Evolutionary conservation across 257 asterid species (phyloP).

Genomic region (Ilex asprella): DNA sequence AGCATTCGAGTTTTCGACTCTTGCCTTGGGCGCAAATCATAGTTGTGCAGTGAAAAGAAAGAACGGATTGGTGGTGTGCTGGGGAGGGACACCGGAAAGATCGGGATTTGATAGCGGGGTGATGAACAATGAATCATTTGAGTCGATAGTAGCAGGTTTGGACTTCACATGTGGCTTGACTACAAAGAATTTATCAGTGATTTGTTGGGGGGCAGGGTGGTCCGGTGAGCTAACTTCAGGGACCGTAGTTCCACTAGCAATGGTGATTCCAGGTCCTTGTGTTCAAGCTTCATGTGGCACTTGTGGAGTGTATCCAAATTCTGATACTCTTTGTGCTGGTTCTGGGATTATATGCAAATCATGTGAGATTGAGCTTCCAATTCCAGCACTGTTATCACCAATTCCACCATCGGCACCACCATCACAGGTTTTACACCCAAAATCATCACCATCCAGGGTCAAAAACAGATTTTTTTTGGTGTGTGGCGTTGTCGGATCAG

Average conservation of each 20-base stretch:
- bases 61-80: neutral
- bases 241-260: neutral
- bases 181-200: neutral
- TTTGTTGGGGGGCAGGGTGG: neutral
- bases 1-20: neutral
- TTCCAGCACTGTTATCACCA: constrained; percentile 10
- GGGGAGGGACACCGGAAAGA: neutral
- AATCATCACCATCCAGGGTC: neutral
- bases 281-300: constrained; percentile 2
- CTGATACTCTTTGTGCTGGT: constrained; percentile 12
- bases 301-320: constrained; percentile 11
- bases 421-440: neutral
- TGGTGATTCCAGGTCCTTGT: constrained; percentile 14
- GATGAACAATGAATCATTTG: neutral
- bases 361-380: constrained; percentile 13
- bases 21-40: neutral
- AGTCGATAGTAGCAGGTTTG: neutral
- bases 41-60: neutral
- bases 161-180: neutral
- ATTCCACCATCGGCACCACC: neutral
- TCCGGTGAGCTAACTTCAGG: neutral
- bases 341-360: constrained; percentile 11
- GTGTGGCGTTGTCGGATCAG: constrained; percentile 8
- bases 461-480: neutral
- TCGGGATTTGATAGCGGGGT: neutral